Conservation (phyloP, 768 basidiomycete species). For the Auricularia heimuer region DNA sequence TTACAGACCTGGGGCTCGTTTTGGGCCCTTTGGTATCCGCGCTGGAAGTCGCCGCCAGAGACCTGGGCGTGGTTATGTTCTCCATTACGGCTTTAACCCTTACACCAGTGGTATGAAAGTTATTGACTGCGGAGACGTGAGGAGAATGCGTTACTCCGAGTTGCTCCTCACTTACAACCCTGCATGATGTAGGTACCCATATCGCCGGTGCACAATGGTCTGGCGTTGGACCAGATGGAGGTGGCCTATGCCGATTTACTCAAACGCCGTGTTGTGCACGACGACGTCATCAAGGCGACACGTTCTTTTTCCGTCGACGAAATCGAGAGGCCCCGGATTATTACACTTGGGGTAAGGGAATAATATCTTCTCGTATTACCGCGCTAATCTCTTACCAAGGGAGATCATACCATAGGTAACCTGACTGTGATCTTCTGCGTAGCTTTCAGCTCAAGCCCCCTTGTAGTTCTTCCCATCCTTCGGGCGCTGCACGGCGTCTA, state of each 20-base stretch:
- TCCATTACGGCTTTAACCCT: conserved; percentile 57
- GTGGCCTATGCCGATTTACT: conserved; percentile 74
- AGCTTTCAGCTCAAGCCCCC: too few species aligned
- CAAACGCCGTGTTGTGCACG: conserved; percentile 35
- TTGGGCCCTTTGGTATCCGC: conserved; percentile 80
- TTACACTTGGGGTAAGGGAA: conserved; percentile 44
- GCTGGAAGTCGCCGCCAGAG: conserved; percentile 62
- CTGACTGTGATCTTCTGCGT: too few species aligned
- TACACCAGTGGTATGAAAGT: conserved; percentile 50
- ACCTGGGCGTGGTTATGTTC: conserved; percentile 39
- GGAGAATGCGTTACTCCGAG: conserved; percentile 28
- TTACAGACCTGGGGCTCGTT: conserved; percentile 61
- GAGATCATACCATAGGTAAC: conserved; percentile 66
- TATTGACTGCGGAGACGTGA: conserved; percentile 79
- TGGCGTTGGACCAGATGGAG: conserved; percentile 81
- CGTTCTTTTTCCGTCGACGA: conserved; percentile 43
- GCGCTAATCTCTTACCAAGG: conserved; percentile 16
- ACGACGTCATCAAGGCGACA: conserved; percentile 15
- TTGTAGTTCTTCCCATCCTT: conserved; percentile 63
- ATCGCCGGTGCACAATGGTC: conserved; percentile 69
- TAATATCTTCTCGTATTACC: too few species aligned
- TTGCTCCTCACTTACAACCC: too few species aligned
- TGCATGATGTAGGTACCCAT: conserved; percentile 32
- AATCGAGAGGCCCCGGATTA: conserved; percentile 59
- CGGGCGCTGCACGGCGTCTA: conserved; percentile 70